Base-by-base conservation (phyloP, 192 early-diverging fungal genomes). In the Coemansia sp. region DNA sequence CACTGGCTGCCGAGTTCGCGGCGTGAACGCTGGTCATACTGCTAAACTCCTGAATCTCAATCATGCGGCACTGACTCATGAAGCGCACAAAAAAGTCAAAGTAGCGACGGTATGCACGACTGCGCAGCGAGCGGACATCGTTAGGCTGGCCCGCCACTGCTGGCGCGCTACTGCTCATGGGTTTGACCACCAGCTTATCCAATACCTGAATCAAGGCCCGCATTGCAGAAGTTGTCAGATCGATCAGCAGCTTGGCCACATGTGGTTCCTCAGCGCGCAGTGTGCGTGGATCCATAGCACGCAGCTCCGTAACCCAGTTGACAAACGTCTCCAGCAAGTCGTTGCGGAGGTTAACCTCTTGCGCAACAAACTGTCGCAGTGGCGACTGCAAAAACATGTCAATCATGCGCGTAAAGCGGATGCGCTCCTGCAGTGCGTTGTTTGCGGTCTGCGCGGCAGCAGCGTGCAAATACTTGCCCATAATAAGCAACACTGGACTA, bases 41-140 rank as follows among this genome's bases (percentile, higher is more conserved):
- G 69, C 76, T 78, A 46, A 78, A 78, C 63, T 77, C 76, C 39
- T 83, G 79, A 54, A 82, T 82, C 68, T 82, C 79, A 23, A 82
- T 66, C 79, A 82, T 83, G 54, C 80, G 76, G 76, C 75, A 78
- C 64, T 83, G 80, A 68, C 76, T 83, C 76, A 83, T 83, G 24
- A 83, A 78, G 55, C 80, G 75, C 71, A 83, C 76, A 66, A 83
- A 83, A 67, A 83, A 83, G 63, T 83, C 80, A 75, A 78, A 83
- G 70, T 83, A 83, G 19, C 80, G 68, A 54, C 76, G 75, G 63
- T 75, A 83, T 0, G 76, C 76, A 29, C 76, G 75, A 63, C 64
- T 66, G 17, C 80, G 71, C 63, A 72, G 67, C 51, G 76, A 70
- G 14, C 80, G 75, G 46, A 83, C 76, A 14, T 83, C 80, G 0